Evolutionary conservation across 2,329 filamentous ascomycete species (phyloP), one percentile per base, ranked within the genome.

Genomic region (Eutypa lata): DNA sequence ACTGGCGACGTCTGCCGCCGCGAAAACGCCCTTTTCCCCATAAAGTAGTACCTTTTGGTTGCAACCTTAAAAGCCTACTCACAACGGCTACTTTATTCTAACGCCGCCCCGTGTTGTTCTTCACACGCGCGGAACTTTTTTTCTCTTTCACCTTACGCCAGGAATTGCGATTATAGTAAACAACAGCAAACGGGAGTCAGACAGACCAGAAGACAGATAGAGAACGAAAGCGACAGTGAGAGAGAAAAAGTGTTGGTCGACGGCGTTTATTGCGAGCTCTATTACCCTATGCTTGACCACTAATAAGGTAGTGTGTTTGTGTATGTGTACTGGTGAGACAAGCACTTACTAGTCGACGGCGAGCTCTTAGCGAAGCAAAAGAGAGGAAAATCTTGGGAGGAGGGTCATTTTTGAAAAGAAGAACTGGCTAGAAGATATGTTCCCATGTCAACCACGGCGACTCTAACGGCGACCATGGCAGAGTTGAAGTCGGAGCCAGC

Each of bases 401-500:
- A 47, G 21, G 48, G 44, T 21, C 43, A 42, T 16, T 52, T 33
- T 51, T 47, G 35, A 19, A 38, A 42, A 51, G 45, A 19, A 47
- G 47, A 38, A 18, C 21, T 24, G 55, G 52, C 57, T 59, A 61
- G 55, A 60, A 61, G 75, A 74, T 65, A 81, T 80, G 78, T 67
- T 74, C 78, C 72, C 77, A 83, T 83, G 79, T 82, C 81, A 75
- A 80, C 80, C 73, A 79, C 78, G 66, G 73, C 79, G 70, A 80
- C 80, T 61, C 82, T 83, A 70, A 78, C 80, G 73, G 77, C 78
- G 67, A 81, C 76, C 68, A 84, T 84, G 81, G 79, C 81, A 78
- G 81, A 84, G 68, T 69, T 84, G 74, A 83, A 83, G 76, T 73
- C 75, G 67, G 81, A 84, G 71, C 72, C 79, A 65, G 71, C 76